Evolutionary conservation across 345 rosid genomes (phyloP).

Genomic region (Citrus sp.): DNA sequence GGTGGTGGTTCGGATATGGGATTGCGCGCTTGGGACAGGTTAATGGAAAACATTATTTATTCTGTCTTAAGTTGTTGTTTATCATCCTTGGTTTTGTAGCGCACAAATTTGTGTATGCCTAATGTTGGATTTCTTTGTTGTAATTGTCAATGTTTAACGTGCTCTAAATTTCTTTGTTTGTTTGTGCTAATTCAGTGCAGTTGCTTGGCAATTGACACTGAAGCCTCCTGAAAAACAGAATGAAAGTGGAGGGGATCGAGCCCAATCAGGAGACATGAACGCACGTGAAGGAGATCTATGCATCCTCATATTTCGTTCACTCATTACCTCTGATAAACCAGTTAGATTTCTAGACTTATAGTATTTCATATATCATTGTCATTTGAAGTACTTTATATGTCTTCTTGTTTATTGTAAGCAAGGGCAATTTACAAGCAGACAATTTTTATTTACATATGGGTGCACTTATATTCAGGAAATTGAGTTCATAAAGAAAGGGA

Average conservation of each 20-base stretch:
- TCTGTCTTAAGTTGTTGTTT: neutral
- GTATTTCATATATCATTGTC: neutral
- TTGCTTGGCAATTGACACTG: constrained; percentile 86
- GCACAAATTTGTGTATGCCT: neutral
- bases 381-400: neutral
- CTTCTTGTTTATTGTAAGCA: neutral
- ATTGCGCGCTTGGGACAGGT: constrained; percentile 96
- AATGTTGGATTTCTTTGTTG: neutral
- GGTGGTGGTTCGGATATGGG: constrained; percentile 77
- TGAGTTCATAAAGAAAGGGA: constrained; percentile 82
- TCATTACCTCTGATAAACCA: constrained; percentile 69
- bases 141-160: neutral
- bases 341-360: constrained; percentile 37
- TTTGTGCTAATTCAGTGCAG: constrained; percentile 57
- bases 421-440: neutral
- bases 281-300: constrained; percentile 54
- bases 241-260: constrained; percentile 30
- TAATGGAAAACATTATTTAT: neutral
- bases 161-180: neutral
- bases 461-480: constrained; percentile 53
- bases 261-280: constrained; percentile 18
- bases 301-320: constrained; percentile 72
- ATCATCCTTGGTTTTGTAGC: neutral
- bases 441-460: neutral
- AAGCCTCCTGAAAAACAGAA: constrained; percentile 45